phyloP scores from a whole-genome alignment of 768 basidiomycete species.

The Russula ochroleuca region DNA sequence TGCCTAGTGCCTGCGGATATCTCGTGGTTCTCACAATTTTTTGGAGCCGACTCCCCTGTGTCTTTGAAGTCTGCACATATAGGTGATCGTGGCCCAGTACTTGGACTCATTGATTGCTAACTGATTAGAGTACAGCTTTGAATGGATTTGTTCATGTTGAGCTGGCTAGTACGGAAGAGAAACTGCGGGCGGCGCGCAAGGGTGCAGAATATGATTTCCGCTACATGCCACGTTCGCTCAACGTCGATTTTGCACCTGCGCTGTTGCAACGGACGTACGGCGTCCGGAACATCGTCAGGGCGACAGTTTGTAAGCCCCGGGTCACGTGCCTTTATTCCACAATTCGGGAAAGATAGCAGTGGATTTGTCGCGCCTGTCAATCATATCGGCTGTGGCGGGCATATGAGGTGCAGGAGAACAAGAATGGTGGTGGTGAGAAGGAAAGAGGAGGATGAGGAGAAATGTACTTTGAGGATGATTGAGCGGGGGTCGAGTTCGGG shows the following conservation, averaged over 20 bases:
- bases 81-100: neutral
- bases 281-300: neutral
- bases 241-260: conserved; percentile 15
- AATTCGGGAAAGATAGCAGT: neutral
- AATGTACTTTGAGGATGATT: neutral
- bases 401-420: neutral
- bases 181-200: conserved; percentile 4
- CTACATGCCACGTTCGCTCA: conserved; percentile 6
- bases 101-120: neutral
- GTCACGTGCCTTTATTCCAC: no score
- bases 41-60: conserved; percentile 21
- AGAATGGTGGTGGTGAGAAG: neutral
- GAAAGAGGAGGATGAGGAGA: neutral
- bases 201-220: conserved; percentile 16
- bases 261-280: conserved; percentile 8
- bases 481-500: conserved; percentile 7
- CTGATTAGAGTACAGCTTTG: neutral
- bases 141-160: conserved; percentile 21
- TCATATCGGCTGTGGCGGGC: conserved; percentile 7
- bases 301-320: neutral
- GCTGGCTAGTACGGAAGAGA: conserved; percentile 15
- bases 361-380: neutral
- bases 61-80: conserved; percentile 22
- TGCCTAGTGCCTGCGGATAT: neutral
- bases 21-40: conserved; percentile 2